These are phyloP conservation scores for Populus hybrid DNA, from an alignment of 441 rosid genomes.

Conservation along the genomic window DNA sequence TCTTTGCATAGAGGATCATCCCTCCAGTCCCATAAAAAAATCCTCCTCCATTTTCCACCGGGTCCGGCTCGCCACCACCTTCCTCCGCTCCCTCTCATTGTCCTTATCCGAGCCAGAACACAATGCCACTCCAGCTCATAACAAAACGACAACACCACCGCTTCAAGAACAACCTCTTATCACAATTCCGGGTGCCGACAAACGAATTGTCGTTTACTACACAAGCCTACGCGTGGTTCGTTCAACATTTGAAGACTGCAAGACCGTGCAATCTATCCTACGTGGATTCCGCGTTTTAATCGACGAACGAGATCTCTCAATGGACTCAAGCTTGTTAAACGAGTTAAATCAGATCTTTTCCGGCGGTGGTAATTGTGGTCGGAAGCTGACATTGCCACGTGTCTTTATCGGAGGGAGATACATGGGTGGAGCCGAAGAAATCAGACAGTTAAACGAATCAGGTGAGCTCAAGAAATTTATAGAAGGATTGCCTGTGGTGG, in stretches of 20 bases:
- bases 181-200: slow-evolving; percentile 52
- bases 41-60: slow-evolving; percentile 54
- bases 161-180: slow-evolving; percentile 26
- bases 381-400: slow-evolving; percentile 38
- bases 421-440: slow-evolving; percentile 64
- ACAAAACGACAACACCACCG: slow-evolving; percentile 7
- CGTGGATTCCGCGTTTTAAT: slow-evolving; percentile 44
- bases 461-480: slow-evolving; percentile 55
- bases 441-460: slow-evolving; percentile 45
- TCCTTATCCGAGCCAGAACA: slow-evolving; percentile 16
- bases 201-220: slow-evolving; percentile 54
- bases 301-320: slow-evolving; percentile 76
- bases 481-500: slow-evolving; percentile 29
- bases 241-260: slow-evolving; percentile 65
- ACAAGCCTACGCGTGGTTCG: slow-evolving; percentile 74
- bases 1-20: slow-evolving; percentile 1
- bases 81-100: slow-evolving; percentile 29
- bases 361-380: slow-evolving; percentile 18
- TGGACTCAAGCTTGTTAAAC: slow-evolving; percentile 47
- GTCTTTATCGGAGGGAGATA: slow-evolving; percentile 60
- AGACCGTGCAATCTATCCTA: slow-evolving; percentile 53
- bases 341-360: slow-evolving; percentile 47
- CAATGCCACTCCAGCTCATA: not conserved
- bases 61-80: slow-evolving; percentile 44
- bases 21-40: slow-evolving; percentile 27